These are phyloP conservation scores for Fusarium transvaalense DNA, from an alignment of 2,329 filamentous ascomycete genomes.

Conservation along the genomic window DNA sequence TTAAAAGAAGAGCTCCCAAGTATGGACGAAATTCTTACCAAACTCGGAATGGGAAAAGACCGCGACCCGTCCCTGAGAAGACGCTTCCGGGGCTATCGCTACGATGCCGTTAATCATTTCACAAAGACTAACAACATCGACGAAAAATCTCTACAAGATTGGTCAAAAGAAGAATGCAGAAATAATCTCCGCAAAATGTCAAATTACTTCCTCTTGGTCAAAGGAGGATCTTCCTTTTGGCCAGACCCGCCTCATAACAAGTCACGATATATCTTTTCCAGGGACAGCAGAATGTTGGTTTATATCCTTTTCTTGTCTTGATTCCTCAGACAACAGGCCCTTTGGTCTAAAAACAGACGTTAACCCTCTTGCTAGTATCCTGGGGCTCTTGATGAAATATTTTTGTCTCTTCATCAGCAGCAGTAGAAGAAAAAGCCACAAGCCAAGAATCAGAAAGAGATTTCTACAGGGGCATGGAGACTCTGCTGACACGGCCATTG, in stretches of 20 bases:
- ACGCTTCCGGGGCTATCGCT: background rate
- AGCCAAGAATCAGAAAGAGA: background rate
- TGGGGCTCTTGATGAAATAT: background rate
- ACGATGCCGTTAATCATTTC: too few species aligned
- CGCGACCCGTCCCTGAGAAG: background rate
- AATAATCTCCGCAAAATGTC: constrained; percentile 3
- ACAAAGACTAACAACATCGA: background rate
- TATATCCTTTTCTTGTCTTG: background rate
- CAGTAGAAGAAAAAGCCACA: background rate
- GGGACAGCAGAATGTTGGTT: background rate
- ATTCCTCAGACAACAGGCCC: too few species aligned
- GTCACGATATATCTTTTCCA: constrained; percentile 1
- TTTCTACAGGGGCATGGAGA: background rate
- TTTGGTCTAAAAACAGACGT: background rate
- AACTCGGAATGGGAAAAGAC: constrained; percentile 4
- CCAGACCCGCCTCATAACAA: constrained; percentile 9
- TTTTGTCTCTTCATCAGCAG: background rate
- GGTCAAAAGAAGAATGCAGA: constrained; percentile 1
- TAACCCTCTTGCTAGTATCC: background rate
- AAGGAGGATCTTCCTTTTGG: constrained; percentile 14
- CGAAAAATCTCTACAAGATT: background rate
- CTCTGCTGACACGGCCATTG: background rate
- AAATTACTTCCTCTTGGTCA: constrained; percentile 1
- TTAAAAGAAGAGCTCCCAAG: background rate
- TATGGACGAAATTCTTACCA: background rate